Evolutionary conservation across 2,329 filamentous ascomycete species (phyloP).

Genomic region (Stagonosporopsis rhizophila): DNA sequence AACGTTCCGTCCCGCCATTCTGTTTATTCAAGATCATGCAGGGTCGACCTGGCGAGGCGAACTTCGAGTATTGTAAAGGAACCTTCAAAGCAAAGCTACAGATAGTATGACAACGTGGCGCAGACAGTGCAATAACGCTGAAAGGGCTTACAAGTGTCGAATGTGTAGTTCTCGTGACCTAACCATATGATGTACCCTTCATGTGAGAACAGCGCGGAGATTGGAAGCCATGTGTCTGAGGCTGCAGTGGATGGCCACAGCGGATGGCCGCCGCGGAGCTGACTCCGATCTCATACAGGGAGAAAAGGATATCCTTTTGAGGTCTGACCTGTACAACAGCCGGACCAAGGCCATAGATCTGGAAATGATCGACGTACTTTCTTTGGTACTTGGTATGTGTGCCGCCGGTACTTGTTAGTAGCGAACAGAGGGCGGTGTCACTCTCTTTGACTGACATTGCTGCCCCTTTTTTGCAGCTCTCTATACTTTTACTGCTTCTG

Average conservation of each 20-base stretch:
- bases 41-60: conserved; percentile 1
- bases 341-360: background rate
- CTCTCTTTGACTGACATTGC: background rate
- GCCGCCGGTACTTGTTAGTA: background rate
- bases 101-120: background rate
- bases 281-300: background rate
- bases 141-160: background rate
- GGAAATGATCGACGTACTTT: background rate
- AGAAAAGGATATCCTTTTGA: background rate
- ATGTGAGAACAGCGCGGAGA: background rate
- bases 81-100: background rate
- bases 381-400: background rate
- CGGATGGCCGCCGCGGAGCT: too few species aligned
- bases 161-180: background rate
- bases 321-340: background rate
- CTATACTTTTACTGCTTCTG: too few species aligned
- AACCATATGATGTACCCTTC: background rate
- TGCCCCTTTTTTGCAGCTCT: background rate
- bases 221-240: background rate
- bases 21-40: background rate
- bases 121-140: background rate
- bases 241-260: background rate
- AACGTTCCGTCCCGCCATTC: conserved; percentile 3
- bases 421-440: background rate
- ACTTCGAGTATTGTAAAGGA: background rate